phyloP scores from a whole-genome alignment of 2,329 filamentous ascomycete genomes.

The Botrytis medusae region DNA sequence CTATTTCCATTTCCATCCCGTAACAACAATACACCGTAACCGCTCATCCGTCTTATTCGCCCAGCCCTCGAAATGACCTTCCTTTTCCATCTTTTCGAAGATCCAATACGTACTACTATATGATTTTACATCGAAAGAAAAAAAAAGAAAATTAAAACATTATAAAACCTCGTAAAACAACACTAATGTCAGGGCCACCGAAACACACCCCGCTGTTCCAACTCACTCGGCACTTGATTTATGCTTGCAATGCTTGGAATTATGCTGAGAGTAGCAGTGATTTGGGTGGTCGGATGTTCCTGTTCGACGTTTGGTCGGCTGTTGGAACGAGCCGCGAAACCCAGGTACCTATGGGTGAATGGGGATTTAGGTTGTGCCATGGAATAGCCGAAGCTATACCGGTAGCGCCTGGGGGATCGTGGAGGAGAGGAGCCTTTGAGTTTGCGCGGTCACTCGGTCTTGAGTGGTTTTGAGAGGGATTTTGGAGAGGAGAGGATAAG shows the following conservation, averaged over 20 bases:
- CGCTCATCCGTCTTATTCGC: neutral
- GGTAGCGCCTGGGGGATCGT: neutral
- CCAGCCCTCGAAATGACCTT: neutral
- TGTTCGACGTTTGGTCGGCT: neutral
- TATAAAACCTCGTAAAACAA: neutral
- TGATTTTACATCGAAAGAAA: neutral
- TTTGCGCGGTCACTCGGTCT: neutral
- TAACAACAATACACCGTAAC: neutral
- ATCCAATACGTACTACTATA: neutral
- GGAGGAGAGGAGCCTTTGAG: neutral
- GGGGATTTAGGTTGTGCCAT: neutral
- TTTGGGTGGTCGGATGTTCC: neutral
- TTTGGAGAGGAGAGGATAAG: neutral
- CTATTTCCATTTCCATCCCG: neutral
- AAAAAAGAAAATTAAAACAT: neutral
- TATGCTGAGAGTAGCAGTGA: neutral
- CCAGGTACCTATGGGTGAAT: neutral
- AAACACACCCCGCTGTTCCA: neutral
- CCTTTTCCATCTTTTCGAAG: neutral
- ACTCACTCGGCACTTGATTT: neutral
- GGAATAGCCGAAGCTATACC: conserved; percentile 1
- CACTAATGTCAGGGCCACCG: conserved; percentile 7
- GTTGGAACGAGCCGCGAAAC: neutral
- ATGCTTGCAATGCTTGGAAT: neutral
- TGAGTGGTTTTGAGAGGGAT: neutral